Percentiles rank a stretch among this genome's conserved stretches.
phyloP scores from a whole-genome alignment of 495 filamentous ascomycete genomes.

The Penicillium longicatenatum region DNA sequence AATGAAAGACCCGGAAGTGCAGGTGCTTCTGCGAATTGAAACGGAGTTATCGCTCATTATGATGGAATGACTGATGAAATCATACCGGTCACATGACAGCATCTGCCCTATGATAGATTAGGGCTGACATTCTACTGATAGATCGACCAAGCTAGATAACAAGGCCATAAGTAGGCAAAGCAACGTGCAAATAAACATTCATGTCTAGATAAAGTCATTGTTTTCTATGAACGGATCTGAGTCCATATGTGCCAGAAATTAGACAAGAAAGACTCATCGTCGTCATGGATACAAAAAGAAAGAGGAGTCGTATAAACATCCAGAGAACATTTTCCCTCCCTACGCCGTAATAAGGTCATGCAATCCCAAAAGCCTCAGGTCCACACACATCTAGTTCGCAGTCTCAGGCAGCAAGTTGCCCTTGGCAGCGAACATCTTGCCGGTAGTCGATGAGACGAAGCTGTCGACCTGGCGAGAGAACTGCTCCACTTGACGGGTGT shows the following conservation, averaged over 20 bases:
- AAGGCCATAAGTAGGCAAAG: background rate
- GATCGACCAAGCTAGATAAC: background rate
- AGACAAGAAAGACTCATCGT: conserved; percentile 29
- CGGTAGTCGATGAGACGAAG: conserved; percentile 86
- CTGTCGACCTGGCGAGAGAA: conserved; percentile 96
- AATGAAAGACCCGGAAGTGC: no score
- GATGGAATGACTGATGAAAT: conserved; percentile 10
- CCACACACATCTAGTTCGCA: conserved; percentile 39
- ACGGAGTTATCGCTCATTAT: background rate
- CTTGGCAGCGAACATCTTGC: conserved; percentile 98
- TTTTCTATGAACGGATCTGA: conserved; percentile 28
- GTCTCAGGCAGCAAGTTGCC: conserved; percentile 60
- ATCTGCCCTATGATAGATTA: conserved; percentile 19
- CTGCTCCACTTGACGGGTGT: conserved; percentile 94
- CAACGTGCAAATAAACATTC: conserved; percentile 5
- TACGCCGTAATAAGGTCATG: conserved; percentile 55
- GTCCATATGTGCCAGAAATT: conserved; percentile 21
- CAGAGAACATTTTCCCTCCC: conserved; percentile 52
- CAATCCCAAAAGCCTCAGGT: conserved; percentile 43
- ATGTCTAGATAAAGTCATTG: conserved; percentile 17
- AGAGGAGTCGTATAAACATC: conserved; percentile 49
- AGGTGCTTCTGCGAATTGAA: background rate
- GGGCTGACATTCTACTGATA: conserved; percentile 12
- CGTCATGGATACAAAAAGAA: conserved; percentile 35
- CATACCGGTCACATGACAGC: conserved; percentile 19